Percentiles rank a stretch among this genome's conserved stretches.
Evolutionary conservation across 2,329 filamentous ascomycete species (phyloP).

Genomic region (Trichoderma gracile): DNA sequence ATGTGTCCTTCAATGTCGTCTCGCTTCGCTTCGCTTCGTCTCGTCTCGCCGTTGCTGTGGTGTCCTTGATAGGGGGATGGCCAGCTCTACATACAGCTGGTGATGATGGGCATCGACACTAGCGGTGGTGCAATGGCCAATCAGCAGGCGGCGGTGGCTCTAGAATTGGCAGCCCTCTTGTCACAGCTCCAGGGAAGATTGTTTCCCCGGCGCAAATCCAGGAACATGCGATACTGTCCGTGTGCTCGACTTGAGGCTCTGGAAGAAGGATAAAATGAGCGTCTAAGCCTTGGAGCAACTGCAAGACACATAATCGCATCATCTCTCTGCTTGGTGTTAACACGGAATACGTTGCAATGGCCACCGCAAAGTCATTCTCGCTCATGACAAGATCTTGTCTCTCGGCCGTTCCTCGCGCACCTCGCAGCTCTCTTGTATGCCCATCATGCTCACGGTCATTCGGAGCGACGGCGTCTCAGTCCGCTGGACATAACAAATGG

Average conservation of each 20-base stretch:
- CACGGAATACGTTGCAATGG: neutral
- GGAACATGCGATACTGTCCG: conserved; percentile 13
- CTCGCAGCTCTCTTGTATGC: conserved; percentile 40
- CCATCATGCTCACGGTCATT: conserved; percentile 53
- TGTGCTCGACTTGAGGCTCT: neutral
- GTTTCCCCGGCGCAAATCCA: conserved; percentile 37
- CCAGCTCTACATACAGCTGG: conserved; percentile 10
- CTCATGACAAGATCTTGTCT: neutral
- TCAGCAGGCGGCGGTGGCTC: conserved; percentile 24
- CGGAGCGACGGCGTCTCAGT: conserved; percentile 44
- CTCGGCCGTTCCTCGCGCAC: conserved; percentile 4
- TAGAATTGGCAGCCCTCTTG: conserved; percentile 15
- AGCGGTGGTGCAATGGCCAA: conserved; percentile 26
- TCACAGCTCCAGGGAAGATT: conserved; percentile 32
- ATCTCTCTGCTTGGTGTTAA: neutral
- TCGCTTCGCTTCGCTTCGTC: neutral
- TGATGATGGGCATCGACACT: conserved; percentile 26
- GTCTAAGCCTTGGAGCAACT: neutral
- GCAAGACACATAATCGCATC: too few relatives aligned
- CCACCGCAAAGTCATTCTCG: conserved; percentile 10
- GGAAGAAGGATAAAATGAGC: neutral
- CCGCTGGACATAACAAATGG: conserved; percentile 87
- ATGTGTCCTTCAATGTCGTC: conserved; percentile 16
- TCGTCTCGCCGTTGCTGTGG: neutral
- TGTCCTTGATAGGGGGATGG: conserved; percentile 19